phyloP scores from a whole-genome alignment of 192 early-diverging fungal genomes.

The Gamsiella multidivaricata region DNA sequence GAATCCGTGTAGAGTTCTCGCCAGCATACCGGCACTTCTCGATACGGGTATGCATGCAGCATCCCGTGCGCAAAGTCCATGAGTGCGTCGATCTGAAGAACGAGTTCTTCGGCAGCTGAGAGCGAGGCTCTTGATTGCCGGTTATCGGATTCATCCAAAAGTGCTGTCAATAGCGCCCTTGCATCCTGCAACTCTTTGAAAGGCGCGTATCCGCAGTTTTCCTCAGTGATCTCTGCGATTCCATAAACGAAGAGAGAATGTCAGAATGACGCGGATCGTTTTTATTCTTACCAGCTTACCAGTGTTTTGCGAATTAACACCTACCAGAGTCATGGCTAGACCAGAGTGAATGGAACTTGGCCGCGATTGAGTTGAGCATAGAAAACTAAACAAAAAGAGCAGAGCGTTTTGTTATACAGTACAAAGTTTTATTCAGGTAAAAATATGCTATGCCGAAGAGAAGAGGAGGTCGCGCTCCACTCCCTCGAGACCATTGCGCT shows the following conservation, averaged over 20 bases:
- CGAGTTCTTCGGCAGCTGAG: neutral
- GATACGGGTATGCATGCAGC: slow-evolving; percentile 57
- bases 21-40: slow-evolving; percentile 64
- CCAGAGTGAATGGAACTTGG: slow-evolving; percentile 2
- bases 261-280: too few relatives aligned
- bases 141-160: neutral
- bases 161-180: neutral
- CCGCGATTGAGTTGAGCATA: slow-evolving; percentile 12
- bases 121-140: neutral
- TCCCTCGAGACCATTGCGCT: slow-evolving; percentile 1
- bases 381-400: neutral
- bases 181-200: slow-evolving; percentile 16
- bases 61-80: slow-evolving; percentile 52
- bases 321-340: slow-evolving; percentile 23
- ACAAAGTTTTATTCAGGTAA: neutral
- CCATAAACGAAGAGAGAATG: neutral
- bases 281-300: too few relatives aligned
- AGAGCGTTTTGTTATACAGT: neutral
- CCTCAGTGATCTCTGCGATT: slow-evolving; percentile 11
- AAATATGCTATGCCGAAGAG: neutral
- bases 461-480: neutral
- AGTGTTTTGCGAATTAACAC: neutral
- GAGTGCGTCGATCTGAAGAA: slow-evolving; percentile 21
- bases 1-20: slow-evolving; percentile 62
- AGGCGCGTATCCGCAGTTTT: slow-evolving; percentile 24